A percentile compares a stretch with the other conserved stretches of the same genome.
Conservation (phyloP, 345 rosid species). For the Melastoma malabathricum region DNA sequence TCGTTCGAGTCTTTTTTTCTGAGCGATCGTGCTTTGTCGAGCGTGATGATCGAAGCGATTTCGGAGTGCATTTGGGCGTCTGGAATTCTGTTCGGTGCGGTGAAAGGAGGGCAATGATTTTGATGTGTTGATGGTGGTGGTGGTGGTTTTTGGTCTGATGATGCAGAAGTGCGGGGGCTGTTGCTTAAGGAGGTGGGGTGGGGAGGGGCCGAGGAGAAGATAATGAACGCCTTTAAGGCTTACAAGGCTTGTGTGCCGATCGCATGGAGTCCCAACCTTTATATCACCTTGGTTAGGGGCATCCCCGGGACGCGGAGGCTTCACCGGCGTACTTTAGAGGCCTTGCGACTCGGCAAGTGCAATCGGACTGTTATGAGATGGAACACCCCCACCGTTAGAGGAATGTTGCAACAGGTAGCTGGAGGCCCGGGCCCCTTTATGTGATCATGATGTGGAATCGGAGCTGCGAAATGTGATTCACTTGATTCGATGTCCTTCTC, state of each 20-base stretch:
- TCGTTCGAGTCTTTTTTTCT: too few species aligned
- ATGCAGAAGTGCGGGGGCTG: not conserved
- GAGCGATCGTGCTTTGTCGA: too few species aligned
- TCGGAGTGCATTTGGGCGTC: too few species aligned
- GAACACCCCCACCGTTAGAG: slow-evolving; percentile 29
- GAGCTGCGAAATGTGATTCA: too few species aligned
- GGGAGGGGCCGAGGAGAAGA: slow-evolving; percentile 1
- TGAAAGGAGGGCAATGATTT: too few species aligned
- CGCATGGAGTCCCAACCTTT: slow-evolving; percentile 34
- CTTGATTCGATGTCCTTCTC: not conserved
- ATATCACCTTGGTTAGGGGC: slow-evolving; percentile 35
- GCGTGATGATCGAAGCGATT: too few species aligned
- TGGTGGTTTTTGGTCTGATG: too few species aligned
- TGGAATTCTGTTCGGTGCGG: too few species aligned
- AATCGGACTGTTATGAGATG: slow-evolving; percentile 26
- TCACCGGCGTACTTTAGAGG: slow-evolving; percentile 39
- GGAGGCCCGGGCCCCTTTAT: not conserved
- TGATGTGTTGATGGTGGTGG: too few species aligned
- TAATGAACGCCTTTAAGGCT: slow-evolving; percentile 36
- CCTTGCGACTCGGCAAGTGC: slow-evolving; percentile 30
- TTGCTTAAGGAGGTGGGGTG: not conserved
- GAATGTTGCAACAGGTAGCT: slow-evolving; percentile 36
- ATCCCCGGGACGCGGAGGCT: slow-evolving; percentile 39
- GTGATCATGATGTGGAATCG: not conserved
- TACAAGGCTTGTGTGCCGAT: slow-evolving; percentile 33